Percentiles rank a stretch among this genome's conserved stretches.
These are phyloP conservation scores for Cryptococcus depauperatus DNA, from an alignment of 1,284 basidiomycete genomes.

Conservation along the genomic window DNA sequence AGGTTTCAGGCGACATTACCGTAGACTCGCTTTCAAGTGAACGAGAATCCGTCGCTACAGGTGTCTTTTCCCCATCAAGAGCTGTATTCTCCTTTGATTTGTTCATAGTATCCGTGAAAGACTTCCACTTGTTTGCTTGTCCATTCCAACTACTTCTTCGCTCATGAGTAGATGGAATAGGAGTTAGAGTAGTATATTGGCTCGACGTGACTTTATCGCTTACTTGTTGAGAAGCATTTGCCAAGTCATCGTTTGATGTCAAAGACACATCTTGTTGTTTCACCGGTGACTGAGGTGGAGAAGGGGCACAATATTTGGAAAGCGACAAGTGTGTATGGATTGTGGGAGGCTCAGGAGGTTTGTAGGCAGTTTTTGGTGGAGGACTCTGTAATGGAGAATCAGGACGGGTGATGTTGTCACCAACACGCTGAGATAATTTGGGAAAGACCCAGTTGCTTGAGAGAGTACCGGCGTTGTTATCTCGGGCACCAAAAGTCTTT, in stretches of 20 bases:
- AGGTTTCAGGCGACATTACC: not conserved
- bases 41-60: conserved; percentile 23
- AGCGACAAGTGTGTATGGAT: conserved; percentile 37
- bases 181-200: conserved; percentile 27
- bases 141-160: conserved; percentile 39
- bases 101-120: conserved; percentile 18
- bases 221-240: not conserved
- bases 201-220: conserved; percentile 33
- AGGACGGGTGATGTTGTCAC: conserved; percentile 8
- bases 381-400: conserved; percentile 24
- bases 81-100: conserved; percentile 1
- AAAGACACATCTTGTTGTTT: conserved; percentile 11
- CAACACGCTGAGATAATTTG: conserved; percentile 11
- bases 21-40: conserved; percentile 19
- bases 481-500: conserved; percentile 20
- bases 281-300: conserved; percentile 40
- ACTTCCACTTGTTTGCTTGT: conserved; percentile 21
- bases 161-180: conserved; percentile 17
- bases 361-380: conserved; percentile 31
- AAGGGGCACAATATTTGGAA: conserved; percentile 42
- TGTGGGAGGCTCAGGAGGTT: conserved; percentile 36
- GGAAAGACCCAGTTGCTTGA: conserved; percentile 35
- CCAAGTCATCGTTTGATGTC: conserved; percentile 4
- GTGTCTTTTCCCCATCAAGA: conserved; percentile 26
- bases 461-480: conserved; percentile 7